Percentiles rank a stretch among this genome's conserved stretches.
Conservation (phyloP, 75 land plant genomes). For the Pinus albicaulis region DNA sequence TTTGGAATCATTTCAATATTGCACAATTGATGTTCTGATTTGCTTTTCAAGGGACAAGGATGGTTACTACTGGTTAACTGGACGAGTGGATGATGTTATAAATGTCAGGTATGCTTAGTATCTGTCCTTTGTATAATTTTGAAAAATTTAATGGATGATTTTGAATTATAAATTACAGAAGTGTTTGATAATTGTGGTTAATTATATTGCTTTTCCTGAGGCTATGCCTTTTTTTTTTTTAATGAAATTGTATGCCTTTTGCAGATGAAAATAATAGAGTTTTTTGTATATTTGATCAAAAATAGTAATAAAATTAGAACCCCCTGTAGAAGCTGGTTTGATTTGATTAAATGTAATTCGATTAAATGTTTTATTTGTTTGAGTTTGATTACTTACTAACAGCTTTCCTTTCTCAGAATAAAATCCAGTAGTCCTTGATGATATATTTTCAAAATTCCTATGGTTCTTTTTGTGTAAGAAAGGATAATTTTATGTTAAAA, state of each 20-base stretch:
- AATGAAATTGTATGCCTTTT: background rate
- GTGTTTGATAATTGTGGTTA: background rate
- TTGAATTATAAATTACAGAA: background rate
- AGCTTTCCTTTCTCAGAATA: too few relatives aligned
- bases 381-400: too few relatives aligned
- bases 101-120: slow-evolving; percentile 77
- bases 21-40: background rate
- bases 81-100: slow-evolving; percentile 98
- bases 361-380: too few relatives aligned
- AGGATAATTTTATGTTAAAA: too few relatives aligned
- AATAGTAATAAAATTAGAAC: too few relatives aligned
- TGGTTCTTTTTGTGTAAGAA: too few relatives aligned
- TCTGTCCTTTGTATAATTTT: background rate
- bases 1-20: slow-evolving; percentile 2
- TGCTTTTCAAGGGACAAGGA: slow-evolving; percentile 74
- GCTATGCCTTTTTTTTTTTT: background rate
- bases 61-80: slow-evolving; percentile 98
- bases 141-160: background rate
- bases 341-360: too few relatives aligned
- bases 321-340: too few relatives aligned
- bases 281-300: too few relatives aligned
- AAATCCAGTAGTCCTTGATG: too few relatives aligned
- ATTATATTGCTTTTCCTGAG: background rate
- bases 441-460: too few relatives aligned
- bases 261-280: too few relatives aligned